phyloP scores from a whole-genome alignment of 2,329 filamentous ascomycete species.

The Fusarium keratoplasticum region DNA sequence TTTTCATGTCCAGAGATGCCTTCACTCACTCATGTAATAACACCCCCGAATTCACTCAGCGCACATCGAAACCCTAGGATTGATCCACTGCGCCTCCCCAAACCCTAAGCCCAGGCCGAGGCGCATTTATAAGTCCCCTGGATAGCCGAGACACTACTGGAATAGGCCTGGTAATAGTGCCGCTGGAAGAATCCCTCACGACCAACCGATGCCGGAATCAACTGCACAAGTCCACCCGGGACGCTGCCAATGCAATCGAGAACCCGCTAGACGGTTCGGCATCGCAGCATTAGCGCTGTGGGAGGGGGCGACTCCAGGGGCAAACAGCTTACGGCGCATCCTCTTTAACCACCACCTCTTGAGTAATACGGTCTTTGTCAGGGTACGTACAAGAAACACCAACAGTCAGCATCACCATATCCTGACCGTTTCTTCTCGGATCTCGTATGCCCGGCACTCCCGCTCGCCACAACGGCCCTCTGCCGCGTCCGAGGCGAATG shows the following conservation, averaged over 20 bases:
- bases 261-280: slow-evolving; percentile 35
- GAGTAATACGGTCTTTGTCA: slow-evolving; percentile 1
- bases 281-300: slow-evolving; percentile 31
- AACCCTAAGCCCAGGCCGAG: slow-evolving; percentile 36
- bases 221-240: slow-evolving; percentile 32
- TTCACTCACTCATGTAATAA: not conserved
- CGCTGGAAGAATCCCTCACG: slow-evolving; percentile 25
- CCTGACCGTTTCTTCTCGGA: slow-evolving; percentile 21
- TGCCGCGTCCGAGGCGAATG: not conserved
- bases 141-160: slow-evolving; percentile 29
- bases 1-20: not conserved
- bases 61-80: slow-evolving; percentile 27
- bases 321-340: slow-evolving; percentile 23
- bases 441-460: slow-evolving; percentile 16
- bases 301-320: slow-evolving; percentile 19
- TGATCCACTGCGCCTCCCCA: slow-evolving; percentile 29
- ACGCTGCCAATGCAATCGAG: slow-evolving; percentile 30
- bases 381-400: slow-evolving; percentile 20
- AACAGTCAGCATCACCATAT: slow-evolving; percentile 32
- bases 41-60: not conserved
- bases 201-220: slow-evolving; percentile 35
- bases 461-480: slow-evolving; percentile 8
- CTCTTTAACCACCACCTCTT: slow-evolving; percentile 21
- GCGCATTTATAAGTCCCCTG: slow-evolving; percentile 19
- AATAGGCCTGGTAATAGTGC: slow-evolving; percentile 33